Conservation (phyloP, 176 grass and related monocot genomes). For the Pharus latifolius region DNA sequence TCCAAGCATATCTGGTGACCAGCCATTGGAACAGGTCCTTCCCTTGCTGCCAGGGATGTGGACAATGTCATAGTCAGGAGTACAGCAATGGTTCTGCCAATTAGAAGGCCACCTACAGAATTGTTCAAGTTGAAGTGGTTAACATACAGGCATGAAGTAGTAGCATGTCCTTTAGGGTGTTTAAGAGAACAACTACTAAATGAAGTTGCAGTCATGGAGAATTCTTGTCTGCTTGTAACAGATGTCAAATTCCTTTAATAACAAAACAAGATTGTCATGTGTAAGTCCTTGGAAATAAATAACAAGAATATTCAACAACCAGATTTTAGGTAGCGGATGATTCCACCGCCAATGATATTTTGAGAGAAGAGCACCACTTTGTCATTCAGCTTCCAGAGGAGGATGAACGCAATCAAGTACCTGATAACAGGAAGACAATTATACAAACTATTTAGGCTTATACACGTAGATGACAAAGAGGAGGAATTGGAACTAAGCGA, state of each 20-base stretch:
- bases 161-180: neutral
- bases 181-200: neutral
- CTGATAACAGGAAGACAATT: constrained; percentile 32
- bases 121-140: neutral
- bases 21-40: constrained; percentile 86
- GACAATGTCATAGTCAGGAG: constrained; percentile 60
- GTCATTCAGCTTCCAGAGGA: constrained; percentile 79
- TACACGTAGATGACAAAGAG: neutral
- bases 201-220: neutral
- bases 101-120: constrained; percentile 65
- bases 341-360: constrained; percentile 28
- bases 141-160: neutral
- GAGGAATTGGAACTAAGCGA: constrained; percentile 6
- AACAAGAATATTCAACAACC: constrained; percentile 30
- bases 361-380: constrained; percentile 60
- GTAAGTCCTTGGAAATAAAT: neutral
- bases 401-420: constrained; percentile 70
- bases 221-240: neutral
- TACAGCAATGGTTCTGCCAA: constrained; percentile 75
- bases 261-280: neutral
- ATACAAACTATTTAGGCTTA: constrained; percentile 16
- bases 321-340: constrained; percentile 80
- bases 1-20: constrained; percentile 85
- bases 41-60: constrained; percentile 70
- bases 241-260: neutral